phyloP scores from a whole-genome alignment of 306 rosid genomes.

The Inga leiocalycina region DNA sequence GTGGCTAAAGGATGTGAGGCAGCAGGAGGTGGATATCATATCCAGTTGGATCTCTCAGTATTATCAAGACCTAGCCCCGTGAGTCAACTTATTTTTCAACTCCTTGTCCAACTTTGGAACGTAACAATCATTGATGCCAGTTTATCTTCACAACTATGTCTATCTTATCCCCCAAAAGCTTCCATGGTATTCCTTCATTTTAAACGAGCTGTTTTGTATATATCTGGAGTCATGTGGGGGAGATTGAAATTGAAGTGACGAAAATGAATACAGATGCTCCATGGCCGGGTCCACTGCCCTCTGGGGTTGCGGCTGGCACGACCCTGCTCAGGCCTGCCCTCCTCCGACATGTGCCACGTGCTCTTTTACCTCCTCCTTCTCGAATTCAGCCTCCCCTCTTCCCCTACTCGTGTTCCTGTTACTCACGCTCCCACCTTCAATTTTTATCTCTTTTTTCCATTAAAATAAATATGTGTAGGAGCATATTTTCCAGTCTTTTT shows the following conservation, averaged over 20 bases:
- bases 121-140: neutral
- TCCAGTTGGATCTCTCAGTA: conserved; percentile 65
- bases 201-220: neutral
- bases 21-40: conserved; percentile 60
- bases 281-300: conserved; percentile 5
- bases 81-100: neutral
- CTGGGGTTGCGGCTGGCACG: neutral
- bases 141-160: conserved; percentile 1
- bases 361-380: neutral
- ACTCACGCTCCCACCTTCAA: neutral
- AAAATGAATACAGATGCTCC: neutral
- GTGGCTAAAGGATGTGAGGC: conserved; percentile 77
- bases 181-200: neutral
- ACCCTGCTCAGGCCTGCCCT: neutral
- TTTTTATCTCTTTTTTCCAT: neutral
- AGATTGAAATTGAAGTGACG: neutral
- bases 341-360: conserved; percentile 30
- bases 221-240: neutral
- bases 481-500: too few species aligned
- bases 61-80: conserved; percentile 42
- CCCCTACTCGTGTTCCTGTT: neutral
- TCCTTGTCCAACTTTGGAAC: neutral
- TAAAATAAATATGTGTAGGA: too few species aligned
- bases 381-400: neutral
- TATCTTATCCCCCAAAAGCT: neutral